Percentiles rank a stretch among this genome's conserved stretches.
These are phyloP conservation scores for Leccinum disarticulatum DNA, from an alignment of 768 basidiomycete species.

Conservation along the genomic window DNA sequence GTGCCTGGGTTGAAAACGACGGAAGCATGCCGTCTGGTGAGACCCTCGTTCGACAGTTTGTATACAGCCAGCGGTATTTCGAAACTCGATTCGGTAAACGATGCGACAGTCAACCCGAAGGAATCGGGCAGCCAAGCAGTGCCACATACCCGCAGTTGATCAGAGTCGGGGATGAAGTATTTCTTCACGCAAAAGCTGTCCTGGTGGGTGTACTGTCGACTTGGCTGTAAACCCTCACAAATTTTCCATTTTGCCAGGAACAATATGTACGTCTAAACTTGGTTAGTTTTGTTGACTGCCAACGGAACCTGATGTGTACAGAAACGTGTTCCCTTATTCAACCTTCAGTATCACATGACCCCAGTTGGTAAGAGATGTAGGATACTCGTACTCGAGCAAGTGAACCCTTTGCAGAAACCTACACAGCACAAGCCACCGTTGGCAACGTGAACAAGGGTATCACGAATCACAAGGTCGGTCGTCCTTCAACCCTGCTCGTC, in stretches of 20 bases:
- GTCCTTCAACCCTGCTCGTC: slow-evolving; percentile 58
- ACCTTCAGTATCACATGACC: slow-evolving; percentile 99
- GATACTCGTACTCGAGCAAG: not conserved
- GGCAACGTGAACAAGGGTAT: slow-evolving; percentile 84
- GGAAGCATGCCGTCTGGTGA: slow-evolving; percentile 96
- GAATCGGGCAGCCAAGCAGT: too few relatives aligned
- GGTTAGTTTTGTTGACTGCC: not conserved
- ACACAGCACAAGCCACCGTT: slow-evolving; percentile 69
- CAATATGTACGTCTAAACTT: slow-evolving; percentile 55
- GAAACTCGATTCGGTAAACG: slow-evolving; percentile 58
- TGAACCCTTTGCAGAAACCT: slow-evolving; percentile 57
- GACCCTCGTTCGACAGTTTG: slow-evolving; percentile 83
- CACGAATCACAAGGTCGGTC: slow-evolving; percentile 80
- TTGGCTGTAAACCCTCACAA: not conserved
- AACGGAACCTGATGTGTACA: slow-evolving; percentile 25
- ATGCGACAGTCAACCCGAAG: slow-evolving; percentile 40
- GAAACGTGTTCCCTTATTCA: slow-evolving; percentile 91
- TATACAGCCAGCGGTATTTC: slow-evolving; percentile 92
- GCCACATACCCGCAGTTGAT: slow-evolving; percentile 87
- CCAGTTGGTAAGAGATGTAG: slow-evolving; percentile 60
- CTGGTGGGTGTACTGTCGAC: slow-evolving; percentile 50
- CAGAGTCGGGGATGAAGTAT: slow-evolving; percentile 81
- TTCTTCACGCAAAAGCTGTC: slow-evolving; percentile 98
- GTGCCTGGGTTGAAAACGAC: slow-evolving; percentile 92
- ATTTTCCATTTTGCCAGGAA: slow-evolving; percentile 49